These are phyloP conservation scores for Pythium apleroticum DNA, from an alignment of 352 stramenopile genomes.

Conservation along the genomic window DNA sequence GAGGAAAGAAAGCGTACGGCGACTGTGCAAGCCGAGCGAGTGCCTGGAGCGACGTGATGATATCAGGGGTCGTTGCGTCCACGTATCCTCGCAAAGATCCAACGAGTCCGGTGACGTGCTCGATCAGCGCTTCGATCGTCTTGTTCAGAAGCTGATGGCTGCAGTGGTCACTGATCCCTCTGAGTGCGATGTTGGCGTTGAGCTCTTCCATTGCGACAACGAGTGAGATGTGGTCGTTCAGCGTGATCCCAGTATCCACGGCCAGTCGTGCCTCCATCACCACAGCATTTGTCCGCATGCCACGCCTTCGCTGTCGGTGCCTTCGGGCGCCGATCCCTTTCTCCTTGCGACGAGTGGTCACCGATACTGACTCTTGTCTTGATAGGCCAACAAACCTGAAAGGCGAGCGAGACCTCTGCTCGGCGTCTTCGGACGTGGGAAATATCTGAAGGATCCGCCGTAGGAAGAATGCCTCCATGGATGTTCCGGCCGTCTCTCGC, in stretches of 20 bases:
- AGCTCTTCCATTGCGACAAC: slow-evolving; percentile 25
- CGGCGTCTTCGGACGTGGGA: neutral
- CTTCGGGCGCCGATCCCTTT: neutral
- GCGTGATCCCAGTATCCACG: slow-evolving; percentile 30
- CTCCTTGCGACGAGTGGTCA: neutral
- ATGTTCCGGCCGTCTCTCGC: slow-evolving; percentile 24
- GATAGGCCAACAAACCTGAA: neutral
- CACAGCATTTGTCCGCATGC: slow-evolving; percentile 11
- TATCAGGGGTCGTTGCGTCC: slow-evolving; percentile 1
- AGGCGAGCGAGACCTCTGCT: neutral
- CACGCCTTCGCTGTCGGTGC: slow-evolving; percentile 3
- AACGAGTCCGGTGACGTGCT: slow-evolving; percentile 18
- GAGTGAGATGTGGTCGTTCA: slow-evolving; percentile 27
- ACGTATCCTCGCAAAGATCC: slow-evolving; percentile 14
- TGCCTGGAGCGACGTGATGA: slow-evolving; percentile 23
- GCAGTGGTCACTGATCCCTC: slow-evolving; percentile 20
- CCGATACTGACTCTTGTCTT: neutral
- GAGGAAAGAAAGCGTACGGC: slow-evolving; percentile 16
- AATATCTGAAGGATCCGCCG: slow-evolving; percentile 43
- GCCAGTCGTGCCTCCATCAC: slow-evolving; percentile 42
- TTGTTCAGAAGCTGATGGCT: slow-evolving; percentile 19
- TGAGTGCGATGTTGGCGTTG: slow-evolving; percentile 26
- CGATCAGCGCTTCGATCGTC: slow-evolving; percentile 17
- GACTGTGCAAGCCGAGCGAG: slow-evolving; percentile 22
- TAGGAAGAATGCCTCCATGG: slow-evolving; percentile 62